Evolutionary conservation across 768 basidiomycete species (phyloP).

Genomic region (Phlebiopsis flavidoalba): DNA sequence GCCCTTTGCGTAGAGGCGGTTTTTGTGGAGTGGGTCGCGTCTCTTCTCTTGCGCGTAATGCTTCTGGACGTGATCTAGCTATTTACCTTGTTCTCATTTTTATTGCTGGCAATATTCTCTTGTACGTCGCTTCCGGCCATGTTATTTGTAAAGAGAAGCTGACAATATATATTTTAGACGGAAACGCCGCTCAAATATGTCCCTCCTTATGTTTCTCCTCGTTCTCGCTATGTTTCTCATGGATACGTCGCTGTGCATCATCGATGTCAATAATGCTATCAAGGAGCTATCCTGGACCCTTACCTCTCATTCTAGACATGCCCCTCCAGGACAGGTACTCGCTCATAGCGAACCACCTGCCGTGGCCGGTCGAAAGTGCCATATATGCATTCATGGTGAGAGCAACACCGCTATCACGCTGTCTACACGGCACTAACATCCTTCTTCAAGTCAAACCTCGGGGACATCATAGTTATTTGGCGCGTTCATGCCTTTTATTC

Average conservation of each 20-base stretch:
- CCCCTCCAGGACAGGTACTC: slow-evolving; percentile 4
- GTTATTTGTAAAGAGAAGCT: background rate
- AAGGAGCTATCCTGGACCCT: slow-evolving; percentile 11
- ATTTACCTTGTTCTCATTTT: slow-evolving; percentile 2
- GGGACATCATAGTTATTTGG: slow-evolving; percentile 19
- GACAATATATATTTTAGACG: background rate
- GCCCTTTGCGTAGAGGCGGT: slow-evolving; percentile 10
- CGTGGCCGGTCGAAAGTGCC: slow-evolving; percentile 6
- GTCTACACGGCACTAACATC: background rate
- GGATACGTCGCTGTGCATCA: slow-evolving; percentile 14
- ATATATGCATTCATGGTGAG: slow-evolving; percentile 19
- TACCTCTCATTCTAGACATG: background rate
- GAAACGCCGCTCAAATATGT: background rate
- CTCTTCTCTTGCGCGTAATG: too few relatives aligned
- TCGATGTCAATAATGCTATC: slow-evolving; percentile 18
- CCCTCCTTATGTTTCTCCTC: background rate
- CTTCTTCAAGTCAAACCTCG: slow-evolving; percentile 13
- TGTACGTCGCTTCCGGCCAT: background rate
- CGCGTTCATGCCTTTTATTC: slow-evolving; percentile 18
- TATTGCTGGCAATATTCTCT: background rate
- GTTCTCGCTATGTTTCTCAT: slow-evolving; percentile 12
- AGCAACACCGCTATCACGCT: background rate
- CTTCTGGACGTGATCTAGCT: background rate
- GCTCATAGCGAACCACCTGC: slow-evolving; percentile 1
- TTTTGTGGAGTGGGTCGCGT: background rate